Percentiles rank a stretch among this genome's conserved stretches.
phyloP scores from a whole-genome alignment of 306 rosid genomes.

The Prunus salicina region DNA sequence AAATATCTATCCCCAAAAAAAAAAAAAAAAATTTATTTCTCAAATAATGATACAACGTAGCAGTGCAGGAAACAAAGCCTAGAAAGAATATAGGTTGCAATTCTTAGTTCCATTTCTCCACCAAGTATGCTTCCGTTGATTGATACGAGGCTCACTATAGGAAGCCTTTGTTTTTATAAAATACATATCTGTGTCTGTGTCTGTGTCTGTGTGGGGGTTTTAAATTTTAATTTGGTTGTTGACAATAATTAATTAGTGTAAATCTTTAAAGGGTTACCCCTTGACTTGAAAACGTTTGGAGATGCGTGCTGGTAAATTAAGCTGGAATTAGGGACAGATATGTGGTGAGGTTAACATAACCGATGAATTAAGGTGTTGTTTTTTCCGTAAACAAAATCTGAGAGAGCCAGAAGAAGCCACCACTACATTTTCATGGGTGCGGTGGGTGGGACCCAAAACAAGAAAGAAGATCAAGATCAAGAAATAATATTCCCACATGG shows the following conservation, averaged over 20 bases:
- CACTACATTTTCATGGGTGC: background rate
- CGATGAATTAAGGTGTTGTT: background rate
- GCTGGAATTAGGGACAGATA: background rate
- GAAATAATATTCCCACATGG: background rate
- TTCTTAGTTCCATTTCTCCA: too few relatives aligned
- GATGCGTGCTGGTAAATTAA: background rate
- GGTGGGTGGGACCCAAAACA: background rate
- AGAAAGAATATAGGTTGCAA: too few relatives aligned
- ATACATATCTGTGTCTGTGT: background rate
- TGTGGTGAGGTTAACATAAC: background rate
- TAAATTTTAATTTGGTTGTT: background rate
- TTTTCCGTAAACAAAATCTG: background rate
- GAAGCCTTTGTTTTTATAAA: background rate
- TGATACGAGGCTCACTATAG: too few relatives aligned
- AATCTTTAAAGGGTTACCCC: background rate
- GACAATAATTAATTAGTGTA: background rate
- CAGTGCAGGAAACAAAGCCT: too few relatives aligned
- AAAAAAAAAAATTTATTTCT: too few relatives aligned
- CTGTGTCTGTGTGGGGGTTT: background rate
- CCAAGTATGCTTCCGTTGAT: too few relatives aligned
- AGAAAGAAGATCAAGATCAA: background rate
- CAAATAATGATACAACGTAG: too few relatives aligned
- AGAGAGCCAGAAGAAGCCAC: background rate
- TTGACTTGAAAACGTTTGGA: background rate
- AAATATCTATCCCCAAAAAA: too few relatives aligned